Conservation (phyloP, 352 stramenopile species). For the Pythium sukuiense region DNA sequence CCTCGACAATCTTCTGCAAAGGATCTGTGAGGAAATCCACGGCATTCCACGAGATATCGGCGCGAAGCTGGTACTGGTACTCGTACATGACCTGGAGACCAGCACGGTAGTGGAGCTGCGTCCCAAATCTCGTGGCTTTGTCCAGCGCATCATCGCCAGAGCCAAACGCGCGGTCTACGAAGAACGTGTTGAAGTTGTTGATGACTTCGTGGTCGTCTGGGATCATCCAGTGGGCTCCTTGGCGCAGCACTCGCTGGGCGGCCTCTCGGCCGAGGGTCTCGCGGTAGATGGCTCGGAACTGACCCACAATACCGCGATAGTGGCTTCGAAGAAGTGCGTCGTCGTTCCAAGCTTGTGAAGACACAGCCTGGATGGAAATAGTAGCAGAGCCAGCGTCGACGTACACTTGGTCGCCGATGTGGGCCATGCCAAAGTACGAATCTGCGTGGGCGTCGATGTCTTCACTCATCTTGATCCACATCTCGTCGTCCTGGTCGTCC, state of each 20-base stretch:
- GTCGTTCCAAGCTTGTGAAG: neutral
- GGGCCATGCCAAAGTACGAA: conserved; percentile 20
- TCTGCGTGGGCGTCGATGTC: conserved; percentile 32
- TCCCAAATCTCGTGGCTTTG: conserved; percentile 28
- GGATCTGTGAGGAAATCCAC: conserved; percentile 45
- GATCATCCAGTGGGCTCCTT: conserved; percentile 76
- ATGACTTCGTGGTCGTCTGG: conserved; percentile 77
- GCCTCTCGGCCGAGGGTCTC: conserved; percentile 46
- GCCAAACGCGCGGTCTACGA: conserved; percentile 36
- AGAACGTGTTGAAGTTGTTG: conserved; percentile 70
- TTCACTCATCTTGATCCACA: conserved; percentile 54
- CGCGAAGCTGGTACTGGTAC: conserved; percentile 67
- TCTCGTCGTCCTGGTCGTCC: conserved; percentile 60
- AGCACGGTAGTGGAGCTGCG: conserved; percentile 55
- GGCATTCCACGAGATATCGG: conserved; percentile 35
- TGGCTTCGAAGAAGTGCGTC: neutral
- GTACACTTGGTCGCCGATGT: conserved; percentile 35
- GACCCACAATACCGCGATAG: conserved; percentile 32
- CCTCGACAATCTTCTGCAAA: too few species aligned
- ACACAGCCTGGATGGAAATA: too few species aligned
- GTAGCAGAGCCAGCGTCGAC: conserved; percentile 8
- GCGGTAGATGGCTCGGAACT: conserved; percentile 65
- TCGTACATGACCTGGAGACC: conserved; percentile 65
- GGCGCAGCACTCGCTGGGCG: conserved; percentile 52
- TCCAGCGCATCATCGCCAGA: neutral